Base-by-base conservation (phyloP, 805 yeast species). In the Metschnikowia colocasiae region DNA sequence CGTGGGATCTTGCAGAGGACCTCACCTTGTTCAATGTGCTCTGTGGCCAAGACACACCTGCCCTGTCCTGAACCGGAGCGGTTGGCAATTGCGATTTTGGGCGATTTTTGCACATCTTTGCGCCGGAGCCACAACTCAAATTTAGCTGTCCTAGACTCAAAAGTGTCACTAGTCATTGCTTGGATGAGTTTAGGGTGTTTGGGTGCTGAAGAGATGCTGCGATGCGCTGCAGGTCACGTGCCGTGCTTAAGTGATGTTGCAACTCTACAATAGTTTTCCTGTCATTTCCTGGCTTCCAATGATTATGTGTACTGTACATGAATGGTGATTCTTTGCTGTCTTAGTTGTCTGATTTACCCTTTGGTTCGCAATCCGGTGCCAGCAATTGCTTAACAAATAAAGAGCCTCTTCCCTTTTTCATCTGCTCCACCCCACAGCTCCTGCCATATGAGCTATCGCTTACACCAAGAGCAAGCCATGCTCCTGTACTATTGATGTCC, bases 1-100 rank as follows among this genome's bases (percentile, higher is more conserved):
- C 87, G 68, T 0, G 97, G 92, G 25, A 94, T 75, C 33, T 78
- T 72, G 62, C 91, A 88, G 15, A 92, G 64, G 1, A 70, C 70
- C 48, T 88, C 95, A 46, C 78, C 90, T 40, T 69, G 64, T 3
- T 59, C 60, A 18, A 92, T 85, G 52, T 81, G 82, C 32, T 77
- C 77, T 0, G 53, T 47, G 1, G 97, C 95, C 4, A 82, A 59
- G 7, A 92, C 61, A 4, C 91, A 95, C 27, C 97, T 72, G 8
- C 98, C 98, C 62, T 87, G 89, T 34, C 75, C 67, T 7, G 62
- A 54, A 1, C 53, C 47, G 37, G 95, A 69, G 32, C 79, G 70
- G 64, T 92, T 96, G 2, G 69, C 73, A 4, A 92, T 69, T 13
- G 59, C 55, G 15, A 91, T 68, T 45, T 83, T 83, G 1, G 79